Base-by-base conservation (phyloP, 1,284 basidiomycete species). In the Puccinia novopanici region DNA sequence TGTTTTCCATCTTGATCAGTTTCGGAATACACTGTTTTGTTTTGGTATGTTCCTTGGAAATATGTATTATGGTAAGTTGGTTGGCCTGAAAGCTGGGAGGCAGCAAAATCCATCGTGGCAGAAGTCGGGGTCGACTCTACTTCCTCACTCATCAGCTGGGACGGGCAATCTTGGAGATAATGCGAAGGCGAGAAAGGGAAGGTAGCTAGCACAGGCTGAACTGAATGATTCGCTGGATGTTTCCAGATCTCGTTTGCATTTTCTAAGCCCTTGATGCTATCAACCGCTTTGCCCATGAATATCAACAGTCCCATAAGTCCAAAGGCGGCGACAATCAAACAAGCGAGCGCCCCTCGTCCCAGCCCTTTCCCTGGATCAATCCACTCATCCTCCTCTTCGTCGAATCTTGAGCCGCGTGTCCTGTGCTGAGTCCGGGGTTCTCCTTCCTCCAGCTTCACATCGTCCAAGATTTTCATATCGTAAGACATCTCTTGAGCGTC, bases 131-230 rank as follows among this genome's bases (percentile, higher is more conserved):
- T 61, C 5, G n/a, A 19, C 22, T 12, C 45, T 10, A 30, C 15
- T 30, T 15, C 37, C 42, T 57, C 72, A 17, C n/a, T 24, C 8
- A 15, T 3, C 34, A 24, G 10, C 42, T 72, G 34, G 8, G 42
- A 50, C n/a, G 67, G 40, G 57, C 78, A 80, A 10, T 80, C 57
- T 34, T 74, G 2, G 17, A 80, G 57, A 68, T 55, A 80, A 61
- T 80, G 59, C 1, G 78, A 67, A 55, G 78, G 70, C 22, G 71
- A 80, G 40, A 74, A 80, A 13, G 78, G 71, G 52, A 80, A 80
- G n/a, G 42, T 55, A 3, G 24, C 19, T n/a, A 37, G n/a, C 19
- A 19, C 8, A 24, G 45, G 24, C 24, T 30, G 54, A 6, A 34
- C 19, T 17, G 50, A 24, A 48, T 50, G 54, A 27, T 57, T 61